Conservation (phyloP, 192 early-diverging fungal species). For the Entomortierella lignicola region DNA sequence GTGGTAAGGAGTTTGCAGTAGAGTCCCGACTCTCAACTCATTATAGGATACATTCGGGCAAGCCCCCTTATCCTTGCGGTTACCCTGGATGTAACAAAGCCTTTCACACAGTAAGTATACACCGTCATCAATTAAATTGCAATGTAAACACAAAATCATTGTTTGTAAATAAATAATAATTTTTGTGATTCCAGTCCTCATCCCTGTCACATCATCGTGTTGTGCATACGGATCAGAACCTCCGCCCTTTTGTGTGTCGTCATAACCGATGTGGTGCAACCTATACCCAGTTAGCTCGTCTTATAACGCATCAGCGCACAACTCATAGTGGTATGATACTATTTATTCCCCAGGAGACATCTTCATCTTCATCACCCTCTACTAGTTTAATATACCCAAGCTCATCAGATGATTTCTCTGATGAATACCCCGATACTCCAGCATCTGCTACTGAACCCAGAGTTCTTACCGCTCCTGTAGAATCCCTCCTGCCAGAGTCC, state of each 20-base stretch:
- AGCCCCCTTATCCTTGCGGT: slow-evolving; percentile 39
- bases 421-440: neutral
- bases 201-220: slow-evolving; percentile 47
- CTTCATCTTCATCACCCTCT: neutral
- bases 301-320: slow-evolving; percentile 46
- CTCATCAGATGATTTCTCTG: neutral
- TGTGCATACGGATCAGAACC: slow-evolving; percentile 42
- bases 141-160: too few species aligned
- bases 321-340: slow-evolving; percentile 33
- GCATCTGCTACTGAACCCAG: neutral
- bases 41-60: slow-evolving; percentile 37
- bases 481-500: neutral
- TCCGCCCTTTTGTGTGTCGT: slow-evolving; percentile 41
- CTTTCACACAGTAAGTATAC: slow-evolving; percentile 36
- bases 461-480: neutral
- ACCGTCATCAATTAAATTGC: neutral
- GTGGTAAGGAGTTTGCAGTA: slow-evolving; percentile 45
- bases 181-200: slow-evolving; percentile 18
- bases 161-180: too few species aligned
- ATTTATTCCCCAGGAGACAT: neutral
- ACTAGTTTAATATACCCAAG: neutral
- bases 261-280: slow-evolving; percentile 43
- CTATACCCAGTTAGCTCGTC: slow-evolving; percentile 42
- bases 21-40: slow-evolving; percentile 33
- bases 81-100: slow-evolving; percentile 40